Evolutionary conservation across 148 eudicot genomes (phyloP).

Genomic region (Salicornia ramosissima): DNA sequence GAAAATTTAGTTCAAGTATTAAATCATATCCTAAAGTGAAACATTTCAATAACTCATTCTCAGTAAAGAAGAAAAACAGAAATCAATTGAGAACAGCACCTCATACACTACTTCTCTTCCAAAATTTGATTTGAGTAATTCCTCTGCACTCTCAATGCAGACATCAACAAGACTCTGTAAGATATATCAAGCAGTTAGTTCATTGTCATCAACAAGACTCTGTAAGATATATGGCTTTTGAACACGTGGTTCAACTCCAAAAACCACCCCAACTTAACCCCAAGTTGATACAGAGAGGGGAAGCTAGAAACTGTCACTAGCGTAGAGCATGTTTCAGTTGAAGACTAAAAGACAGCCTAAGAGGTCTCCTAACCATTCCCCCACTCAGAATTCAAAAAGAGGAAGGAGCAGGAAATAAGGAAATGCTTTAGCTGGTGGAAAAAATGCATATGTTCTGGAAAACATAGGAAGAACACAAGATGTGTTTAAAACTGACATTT

Average conservation of each 20-base stretch:
- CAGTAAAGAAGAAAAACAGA: background rate
- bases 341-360: no score
- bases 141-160: constrained; percentile 67
- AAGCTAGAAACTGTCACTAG: background rate
- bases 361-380: no score
- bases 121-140: constrained; percentile 65
- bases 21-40: background rate
- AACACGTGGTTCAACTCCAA: background rate
- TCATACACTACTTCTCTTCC: constrained; percentile 88
- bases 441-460: no score
- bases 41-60: background rate
- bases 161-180: constrained; percentile 72
- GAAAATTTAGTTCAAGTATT: no score
- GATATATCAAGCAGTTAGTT: constrained; percentile 19
- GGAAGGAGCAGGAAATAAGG: background rate
- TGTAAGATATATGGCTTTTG: background rate
- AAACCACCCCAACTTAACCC: background rate
- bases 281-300: background rate
- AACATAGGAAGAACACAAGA: no score
- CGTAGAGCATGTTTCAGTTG: background rate
- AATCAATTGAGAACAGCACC: constrained; percentile 36
- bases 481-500: no score
- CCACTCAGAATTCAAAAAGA: no score
- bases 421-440: background rate
- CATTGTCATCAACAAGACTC: background rate